Percentiles rank a stretch among this genome's conserved stretches.
Conservation (phyloP, 768 basidiomycete genomes). For the Termitomyces sp. region DNA sequence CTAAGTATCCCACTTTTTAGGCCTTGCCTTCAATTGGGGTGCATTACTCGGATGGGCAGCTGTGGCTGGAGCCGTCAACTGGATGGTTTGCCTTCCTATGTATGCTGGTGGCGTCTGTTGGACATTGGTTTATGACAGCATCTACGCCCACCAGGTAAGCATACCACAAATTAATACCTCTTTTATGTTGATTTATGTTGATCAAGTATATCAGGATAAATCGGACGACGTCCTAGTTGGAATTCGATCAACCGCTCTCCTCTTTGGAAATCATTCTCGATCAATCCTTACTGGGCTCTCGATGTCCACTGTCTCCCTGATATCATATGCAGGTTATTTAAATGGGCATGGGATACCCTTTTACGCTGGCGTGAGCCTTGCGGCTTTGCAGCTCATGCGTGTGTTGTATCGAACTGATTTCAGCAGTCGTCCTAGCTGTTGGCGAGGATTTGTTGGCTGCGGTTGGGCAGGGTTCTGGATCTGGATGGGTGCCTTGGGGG, state of each 20-base stretch:
- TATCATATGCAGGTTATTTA: constrained; percentile 76
- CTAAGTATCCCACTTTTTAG: constrained; percentile 30
- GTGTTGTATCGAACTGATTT: constrained; percentile 75
- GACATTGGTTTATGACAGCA: constrained; percentile 96
- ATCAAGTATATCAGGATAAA: constrained; percentile 64
- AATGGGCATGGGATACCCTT: constrained; percentile 76
- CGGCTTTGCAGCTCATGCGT: constrained; percentile 71
- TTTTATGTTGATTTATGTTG: constrained; percentile 1
- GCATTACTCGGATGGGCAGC: constrained; percentile 95
- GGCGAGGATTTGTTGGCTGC: constrained; percentile 85
- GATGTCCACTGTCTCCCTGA: constrained; percentile 61
- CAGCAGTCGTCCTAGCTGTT: constrained; percentile 72
- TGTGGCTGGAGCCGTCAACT: constrained; percentile 74
- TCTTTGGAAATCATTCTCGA: constrained; percentile 77
- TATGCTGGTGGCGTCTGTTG: constrained; percentile 89
- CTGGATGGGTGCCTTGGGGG: constrained; percentile 74
- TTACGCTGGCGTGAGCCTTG: constrained; percentile 72
- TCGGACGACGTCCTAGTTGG: constrained; percentile 80
- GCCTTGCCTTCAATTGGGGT: constrained; percentile 97
- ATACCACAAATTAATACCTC: neutral
- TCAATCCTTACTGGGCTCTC: constrained; percentile 75
- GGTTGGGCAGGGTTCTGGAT: constrained; percentile 87
- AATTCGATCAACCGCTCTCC: constrained; percentile 90
- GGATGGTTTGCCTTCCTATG: constrained; percentile 79
- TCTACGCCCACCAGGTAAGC: constrained; percentile 94